Evolutionary conservation across 768 basidiomycete genomes (phyloP).

Genomic region (Termitomyces sp.): DNA sequence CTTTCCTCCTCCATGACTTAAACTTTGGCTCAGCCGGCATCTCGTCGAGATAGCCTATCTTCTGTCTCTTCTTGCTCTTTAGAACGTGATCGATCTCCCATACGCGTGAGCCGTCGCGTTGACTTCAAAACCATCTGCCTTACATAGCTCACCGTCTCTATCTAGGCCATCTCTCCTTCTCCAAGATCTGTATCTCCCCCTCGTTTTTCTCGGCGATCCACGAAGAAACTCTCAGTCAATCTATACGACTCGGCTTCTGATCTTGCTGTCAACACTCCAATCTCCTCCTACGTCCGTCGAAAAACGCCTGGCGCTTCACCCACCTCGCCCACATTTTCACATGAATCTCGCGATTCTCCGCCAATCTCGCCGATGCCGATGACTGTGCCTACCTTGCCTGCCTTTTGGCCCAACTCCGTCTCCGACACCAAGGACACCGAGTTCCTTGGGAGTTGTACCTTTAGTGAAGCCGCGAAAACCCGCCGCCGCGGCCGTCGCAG

Average conservation of each 20-base stretch:
- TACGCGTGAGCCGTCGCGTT: conserved; percentile 25
- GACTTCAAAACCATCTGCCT: background rate
- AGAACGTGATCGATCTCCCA: conserved; percentile 35
- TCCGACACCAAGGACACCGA: conserved; percentile 39
- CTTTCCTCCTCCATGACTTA: background rate
- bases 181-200: conserved; percentile 39
- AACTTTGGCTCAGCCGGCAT: conserved; percentile 28
- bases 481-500: conserved; percentile 32
- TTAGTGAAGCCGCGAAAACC: conserved; percentile 25
- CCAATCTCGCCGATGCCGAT: conserved; percentile 44
- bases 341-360: conserved; percentile 36
- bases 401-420: conserved; percentile 43
- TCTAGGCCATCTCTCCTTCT: conserved; percentile 35
- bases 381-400: conserved; percentile 62
- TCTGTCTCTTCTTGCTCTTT: conserved; percentile 38
- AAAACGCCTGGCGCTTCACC: conserved; percentile 76
- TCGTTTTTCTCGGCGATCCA: conserved; percentile 37
- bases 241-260: conserved; percentile 49
- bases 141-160: conserved; percentile 2
- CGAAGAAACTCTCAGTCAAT: conserved; percentile 44
- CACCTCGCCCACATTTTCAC: conserved; percentile 60
- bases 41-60: conserved; percentile 44
- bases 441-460: conserved; percentile 16
- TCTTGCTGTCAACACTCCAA: conserved; percentile 65
- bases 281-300: conserved; percentile 76